These are phyloP conservation scores for Phytophthora citricola DNA, from an alignment of 352 stramenopile species.

Conservation along the genomic window DNA sequence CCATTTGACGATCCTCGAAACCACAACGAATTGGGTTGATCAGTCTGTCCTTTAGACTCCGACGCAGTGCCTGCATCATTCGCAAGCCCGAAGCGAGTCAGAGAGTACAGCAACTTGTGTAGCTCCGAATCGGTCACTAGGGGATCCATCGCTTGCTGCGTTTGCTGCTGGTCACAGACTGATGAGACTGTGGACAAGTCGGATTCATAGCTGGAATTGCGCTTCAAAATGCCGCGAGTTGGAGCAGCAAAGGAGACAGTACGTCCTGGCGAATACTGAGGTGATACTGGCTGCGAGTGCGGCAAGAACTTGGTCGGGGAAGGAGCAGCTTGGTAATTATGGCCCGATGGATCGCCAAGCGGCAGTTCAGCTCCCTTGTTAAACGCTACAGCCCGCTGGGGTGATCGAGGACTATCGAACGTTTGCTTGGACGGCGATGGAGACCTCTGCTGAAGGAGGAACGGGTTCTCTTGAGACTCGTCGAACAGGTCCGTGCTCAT, in stretches of 20 bases:
- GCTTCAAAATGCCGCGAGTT: conserved; percentile 54
- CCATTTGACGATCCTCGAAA: conserved; percentile 16
- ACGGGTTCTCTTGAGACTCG: conserved; percentile 76
- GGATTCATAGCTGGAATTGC: conserved; percentile 52
- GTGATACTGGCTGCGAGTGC: conserved; percentile 11
- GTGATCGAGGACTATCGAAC: conserved; percentile 6
- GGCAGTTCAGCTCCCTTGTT: conserved; percentile 44
- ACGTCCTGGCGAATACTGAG: conserved; percentile 25
- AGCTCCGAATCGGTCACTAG: conserved; percentile 51
- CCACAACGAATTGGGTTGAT: conserved; percentile 18
- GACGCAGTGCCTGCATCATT: conserved; percentile 17
- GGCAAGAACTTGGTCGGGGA: conserved; percentile 10
- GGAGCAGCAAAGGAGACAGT: conserved; percentile 43
- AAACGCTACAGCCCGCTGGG: conserved; percentile 4
- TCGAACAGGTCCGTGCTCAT: conserved; percentile 79
- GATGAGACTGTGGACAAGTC: conserved; percentile 46
- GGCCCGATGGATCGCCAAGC: conserved; percentile 37
- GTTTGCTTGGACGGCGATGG: conserved; percentile 23
- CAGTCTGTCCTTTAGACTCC: conserved; percentile 1
- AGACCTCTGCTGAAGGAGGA: conserved; percentile 49
- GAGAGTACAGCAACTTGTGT: conserved; percentile 71
- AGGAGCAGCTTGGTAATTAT: conserved; percentile 6
- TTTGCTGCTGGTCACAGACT: conserved; percentile 31
- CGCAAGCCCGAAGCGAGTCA: conserved; percentile 59
- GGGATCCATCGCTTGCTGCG: conserved; percentile 16